These are phyloP conservation scores for Exophiala sideris DNA, from an alignment of 2,329 filamentous ascomycete genomes.

Conservation along the genomic window DNA sequence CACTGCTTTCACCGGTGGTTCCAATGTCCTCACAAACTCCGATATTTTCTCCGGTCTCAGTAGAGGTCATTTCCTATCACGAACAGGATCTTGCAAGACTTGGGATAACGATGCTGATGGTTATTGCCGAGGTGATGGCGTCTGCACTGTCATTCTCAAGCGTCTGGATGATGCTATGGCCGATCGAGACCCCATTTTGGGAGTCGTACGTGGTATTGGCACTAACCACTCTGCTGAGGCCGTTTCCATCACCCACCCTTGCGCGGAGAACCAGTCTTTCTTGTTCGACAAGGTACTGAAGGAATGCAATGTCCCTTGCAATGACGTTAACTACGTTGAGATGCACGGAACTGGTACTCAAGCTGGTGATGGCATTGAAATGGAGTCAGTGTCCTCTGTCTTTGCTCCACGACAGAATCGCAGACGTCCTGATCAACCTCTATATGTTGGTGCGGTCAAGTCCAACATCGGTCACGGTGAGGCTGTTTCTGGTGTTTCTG, in stretches of 20 bases:
- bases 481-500: constrained; percentile 34
- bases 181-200: constrained; percentile 68
- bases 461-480: constrained; percentile 48
- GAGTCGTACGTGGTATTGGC: constrained; percentile 68
- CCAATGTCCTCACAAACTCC: constrained; percentile 75
- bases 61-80: constrained; percentile 73
- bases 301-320: constrained; percentile 36
- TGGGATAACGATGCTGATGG: constrained; percentile 79
- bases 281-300: constrained; percentile 39
- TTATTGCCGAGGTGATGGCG: constrained; percentile 76
- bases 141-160: constrained; percentile 73
- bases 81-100: constrained; percentile 72
- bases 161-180: constrained; percentile 72
- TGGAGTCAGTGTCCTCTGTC: constrained; percentile 36
- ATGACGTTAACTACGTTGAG: constrained; percentile 38
- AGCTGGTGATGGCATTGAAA: constrained; percentile 39
- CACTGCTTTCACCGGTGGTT: constrained; percentile 73
- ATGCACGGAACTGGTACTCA: constrained; percentile 44
- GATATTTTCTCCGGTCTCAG: constrained; percentile 75
- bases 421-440: constrained; percentile 33
- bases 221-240: constrained; percentile 68
- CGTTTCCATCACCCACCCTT: constrained; percentile 43
- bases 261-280: constrained; percentile 38
- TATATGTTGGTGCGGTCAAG: constrained; percentile 36
- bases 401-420: constrained; percentile 33